Percentiles rank a stretch among this genome's conserved stretches.
These are phyloP conservation scores for Bocquillonia castaneifolia DNA, from an alignment of 441 rosid genomes.

Conservation along the genomic window DNA sequence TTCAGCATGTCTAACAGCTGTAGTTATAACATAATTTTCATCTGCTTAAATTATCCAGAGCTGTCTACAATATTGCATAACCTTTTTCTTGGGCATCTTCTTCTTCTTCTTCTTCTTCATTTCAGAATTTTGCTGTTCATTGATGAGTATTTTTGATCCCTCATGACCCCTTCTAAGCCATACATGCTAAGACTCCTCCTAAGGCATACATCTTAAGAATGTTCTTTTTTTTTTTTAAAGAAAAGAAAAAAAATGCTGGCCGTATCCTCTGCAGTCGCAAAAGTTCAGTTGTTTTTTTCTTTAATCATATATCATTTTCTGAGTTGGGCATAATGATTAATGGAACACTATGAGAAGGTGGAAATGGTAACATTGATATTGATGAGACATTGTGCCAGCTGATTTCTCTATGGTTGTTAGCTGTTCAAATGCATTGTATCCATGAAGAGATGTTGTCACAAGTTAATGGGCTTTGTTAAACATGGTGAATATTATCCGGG, in stretches of 20 bases:
- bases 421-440: neutral
- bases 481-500: neutral
- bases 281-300: neutral
- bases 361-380: neutral
- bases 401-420: neutral
- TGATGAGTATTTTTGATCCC: neutral
- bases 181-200: neutral
- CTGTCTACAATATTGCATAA: too few species aligned
- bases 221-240: neutral
- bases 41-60: neutral
- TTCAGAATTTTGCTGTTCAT: neutral
- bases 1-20: neutral
- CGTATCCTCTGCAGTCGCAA: neutral
- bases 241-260: too few species aligned
- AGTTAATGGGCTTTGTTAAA: neutral
- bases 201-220: neutral
- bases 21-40: neutral
- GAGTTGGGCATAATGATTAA: neutral
- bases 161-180: neutral
- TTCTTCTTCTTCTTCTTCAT: too few species aligned
- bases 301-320: neutral
- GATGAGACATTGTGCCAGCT: neutral
- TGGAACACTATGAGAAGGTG: neutral
- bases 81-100: neutral
- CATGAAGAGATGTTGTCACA: neutral